Base-by-base conservation (phyloP, 495 filamentous ascomycete species). In the Lophium mytilinum region DNA sequence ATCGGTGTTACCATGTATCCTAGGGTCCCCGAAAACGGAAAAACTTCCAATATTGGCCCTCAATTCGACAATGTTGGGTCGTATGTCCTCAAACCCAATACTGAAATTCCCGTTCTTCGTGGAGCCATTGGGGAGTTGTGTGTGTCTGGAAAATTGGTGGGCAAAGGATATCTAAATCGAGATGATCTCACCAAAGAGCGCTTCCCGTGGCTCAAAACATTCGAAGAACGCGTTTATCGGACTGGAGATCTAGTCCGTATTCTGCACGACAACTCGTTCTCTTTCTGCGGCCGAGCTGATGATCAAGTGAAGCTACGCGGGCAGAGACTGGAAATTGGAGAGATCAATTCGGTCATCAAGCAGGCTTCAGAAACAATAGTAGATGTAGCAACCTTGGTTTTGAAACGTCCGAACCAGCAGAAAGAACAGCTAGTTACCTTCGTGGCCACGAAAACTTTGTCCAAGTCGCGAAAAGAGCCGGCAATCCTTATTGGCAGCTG, bases 101-200 rank as follows among this genome's bases (percentile, higher is more conserved):
- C 86, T 0, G 76, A 83, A n/a, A 67, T 69, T 3, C 84, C 87
- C 1, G 86, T 90, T 8, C 69, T 91, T 6, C 77, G 83, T n/a
- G 90, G 91, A 6, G 85, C 80, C 8, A 76, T 92, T 35, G 91
- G 91, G 18, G 91, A 96, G 66, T 80, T 96, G 5, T 95, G 89
- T 63, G 83, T 95, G 34, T 87, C 86, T 5, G 91, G 91, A 0
- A 86, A 83, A 55, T 75, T 96, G 5, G 89, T 96, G 35, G 91
- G 86, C 7, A 89, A 85, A 61, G 91, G 90, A 0, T 96, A 96
- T 62, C 75, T 93, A 39, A 91, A 91, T 41, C 78, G 89, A 4
- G 77, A 81, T 3, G 81, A 89, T 34, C 73, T 89, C 24, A 88
- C 85, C 0, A 45, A 67, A 1, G 79, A 87, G 56, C 75, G 76